Base-by-base conservation (phyloP, 768 basidiomycete species). In the Pulveroboletus sp. region DNA sequence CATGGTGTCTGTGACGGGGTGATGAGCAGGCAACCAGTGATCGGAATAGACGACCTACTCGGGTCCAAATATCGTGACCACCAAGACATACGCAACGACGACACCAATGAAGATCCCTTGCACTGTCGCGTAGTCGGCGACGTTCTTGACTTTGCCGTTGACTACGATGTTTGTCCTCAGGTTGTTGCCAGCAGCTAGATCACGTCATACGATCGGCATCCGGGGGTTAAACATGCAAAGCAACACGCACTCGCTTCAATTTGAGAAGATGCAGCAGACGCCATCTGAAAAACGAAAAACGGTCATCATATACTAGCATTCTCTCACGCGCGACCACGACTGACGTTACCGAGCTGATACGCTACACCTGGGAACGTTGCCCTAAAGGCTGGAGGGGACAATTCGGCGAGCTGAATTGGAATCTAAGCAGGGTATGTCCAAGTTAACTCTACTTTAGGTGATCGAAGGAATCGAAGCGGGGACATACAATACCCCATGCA, bases 101-200 rank as follows among this genome's bases (percentile, higher is more conserved):
- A 78, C 73, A 15, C 93, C 93, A 40, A 96, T 84, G 36, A 96
- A 74, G 62, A 96, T 93, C n/a, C 87, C 89, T 71, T 90, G 87
- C 8, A 89, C 89, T 8, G 66, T 86, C 3, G 83, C 86, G 57
- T 89, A 89, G 61, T 89, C 78, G 3, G 81, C 68, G 0, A 82
- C 82, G 15, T 58, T 59, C 14, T 64, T 68, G 3, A 66, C 57
- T 5, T 53, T 43, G 1, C 81, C 81, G 12, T 70, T 50, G 38
- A 57, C 49, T 8, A 68, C 52, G 43, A 86, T 66, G 3, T 71
- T 81, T 0, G 79, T 86, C 50, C 66, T 68, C 26, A 86, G 61
- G 33, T 80, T 61, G 15, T 73, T 71, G 18, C 77, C 84, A 28
- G 83, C 90, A 28, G 83, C 88, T 76, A 42, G 3, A 44, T 3